Evolutionary conservation across 768 basidiomycete genomes (phyloP), one percentile per base, ranked within the genome.

Genomic region (Podaxis mareebaensis): DNA sequence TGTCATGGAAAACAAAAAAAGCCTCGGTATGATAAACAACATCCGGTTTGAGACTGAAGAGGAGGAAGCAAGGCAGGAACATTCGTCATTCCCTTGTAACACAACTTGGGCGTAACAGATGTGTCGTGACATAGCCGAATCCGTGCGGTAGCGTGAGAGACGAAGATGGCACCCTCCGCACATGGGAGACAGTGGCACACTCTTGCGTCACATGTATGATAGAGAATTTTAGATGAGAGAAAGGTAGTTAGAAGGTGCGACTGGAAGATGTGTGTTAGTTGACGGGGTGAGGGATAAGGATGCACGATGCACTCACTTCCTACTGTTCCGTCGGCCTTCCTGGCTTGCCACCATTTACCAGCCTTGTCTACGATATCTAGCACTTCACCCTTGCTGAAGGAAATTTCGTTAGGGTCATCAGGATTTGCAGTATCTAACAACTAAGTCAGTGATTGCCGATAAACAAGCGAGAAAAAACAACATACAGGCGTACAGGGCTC

Each of bases 371-470:
- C 74, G 60, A 99, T 91, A 66, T 97, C 95, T 66, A 99, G 84
- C 44, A 94, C 80, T 71, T 98, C 96, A 59, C 95, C 94, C 74
- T 98, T 98, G 57, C 78, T 71, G 75, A 99, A 98, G 53, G 93
- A 92, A 44, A 99, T 91, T 77, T 99, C 97, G 71, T 93, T 97
- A 12, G 96, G 93, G 74, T 99, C 97, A 63, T 98, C 96, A 30
- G 91, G 80, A 2, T 92, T 93, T n/a, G 95, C 96, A 54, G 85
- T 85, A 78, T 99, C 96, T 99, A 75, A 30, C 46, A 42, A 67
- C 67, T 54, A 17, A 42, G 66, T 76, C 20, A 58, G 58, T 52
- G 53, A 42, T 24, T 22, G 55, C 22, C 26, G 51, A 53, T 3
- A 28, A 73, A 69, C 66, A 68, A 33, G 33, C 33, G 2, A 33